Evolutionary conservation across 208 protist species (phyloP), one percentile per base, ranked within the genome.

Genomic region (Crithidia brevicula): DNA sequence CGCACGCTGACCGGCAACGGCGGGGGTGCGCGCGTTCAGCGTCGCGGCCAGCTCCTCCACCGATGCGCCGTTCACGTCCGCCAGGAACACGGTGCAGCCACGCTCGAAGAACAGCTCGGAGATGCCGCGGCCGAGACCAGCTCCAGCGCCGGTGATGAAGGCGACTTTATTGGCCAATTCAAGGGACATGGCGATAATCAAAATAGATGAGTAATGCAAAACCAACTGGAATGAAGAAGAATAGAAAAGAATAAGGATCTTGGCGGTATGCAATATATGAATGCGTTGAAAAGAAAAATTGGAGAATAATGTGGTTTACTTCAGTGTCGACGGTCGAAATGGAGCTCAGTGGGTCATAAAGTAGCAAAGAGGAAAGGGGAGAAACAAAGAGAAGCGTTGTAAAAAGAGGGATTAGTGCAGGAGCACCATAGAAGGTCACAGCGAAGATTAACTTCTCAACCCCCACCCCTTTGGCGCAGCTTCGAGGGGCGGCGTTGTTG

Each of bases 61-160:
- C 16, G 42, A 47, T 9, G 42, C 42, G 18, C 13, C 42, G 42
- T 20, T 47, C 16, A 47, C 18, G 42, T 47, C 42, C 13, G 42
- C 20, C 42, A 47, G 42, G 1, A 47, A 47, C 6, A 47, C 42
- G 42, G 16, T 47, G 42, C 42, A 47, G 42, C 42, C 42, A 18
- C 42, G 42, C 42, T 47, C 42, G 42, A 47, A 47, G 42, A 47
- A 47, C 16, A 47, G 42, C 42, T 47, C 42, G 18, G 42, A 47
- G 42, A 47, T 47, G 42, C 42, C 42, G 47, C 47, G 47, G 47
- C 47, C 47, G 47, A 52, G 47, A 3, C 47, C 47, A 2, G 47
- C 47, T 15, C 22, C 15, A 3, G n/a, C 0, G 25, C 6, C 4
- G 27, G 22, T 10, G 43, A 52, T 10, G 30, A 30, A n/a, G 16